phyloP scores from a whole-genome alignment of 2,329 filamentous ascomycete genomes.

The Claviceps sp. region DNA sequence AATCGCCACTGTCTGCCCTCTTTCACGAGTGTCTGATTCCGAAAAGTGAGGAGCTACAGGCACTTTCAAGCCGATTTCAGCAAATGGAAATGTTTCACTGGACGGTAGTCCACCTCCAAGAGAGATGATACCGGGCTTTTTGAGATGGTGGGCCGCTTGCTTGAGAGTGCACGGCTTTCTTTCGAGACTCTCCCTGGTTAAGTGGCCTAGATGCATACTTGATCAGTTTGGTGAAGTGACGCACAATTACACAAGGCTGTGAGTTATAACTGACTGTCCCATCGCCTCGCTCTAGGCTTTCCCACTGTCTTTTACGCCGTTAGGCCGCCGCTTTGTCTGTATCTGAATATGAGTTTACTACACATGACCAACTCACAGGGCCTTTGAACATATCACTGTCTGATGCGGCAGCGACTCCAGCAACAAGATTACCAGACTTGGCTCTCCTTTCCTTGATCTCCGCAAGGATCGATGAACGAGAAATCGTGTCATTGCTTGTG shows the following conservation, averaged over 20 bases:
- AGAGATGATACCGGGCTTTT: conserved; percentile 74
- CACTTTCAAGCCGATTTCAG: conserved; percentile 61
- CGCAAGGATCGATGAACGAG: conserved; percentile 14
- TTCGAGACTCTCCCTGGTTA: conserved; percentile 48
- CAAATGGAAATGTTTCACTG: conserved; percentile 84
- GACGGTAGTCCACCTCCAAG: conserved; percentile 85
- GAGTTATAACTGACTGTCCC: conserved; percentile 55
- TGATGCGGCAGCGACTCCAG: conserved; percentile 62
- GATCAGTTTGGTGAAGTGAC: not conserved
- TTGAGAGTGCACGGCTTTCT: conserved; percentile 64
- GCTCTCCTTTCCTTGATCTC: conserved; percentile 33
- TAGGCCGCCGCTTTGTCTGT: not conserved
- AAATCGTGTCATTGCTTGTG: conserved; percentile 1
- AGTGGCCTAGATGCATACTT: conserved; percentile 28
- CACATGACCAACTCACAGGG: conserved; percentile 32
- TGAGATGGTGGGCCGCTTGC: conserved; percentile 63
- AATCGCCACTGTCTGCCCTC: conserved; percentile 48
- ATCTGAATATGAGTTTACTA: not conserved
- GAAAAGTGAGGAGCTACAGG: conserved; percentile 57
- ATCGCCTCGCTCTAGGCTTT: conserved; percentile 68
- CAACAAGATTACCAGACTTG: conserved; percentile 59
- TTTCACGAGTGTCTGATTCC: conserved; percentile 48
- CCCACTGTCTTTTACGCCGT: conserved; percentile 20
- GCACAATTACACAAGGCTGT: not conserved
- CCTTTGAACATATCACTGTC: conserved; percentile 78